Evolutionary conservation across 1,284 basidiomycete genomes (phyloP).

Genomic region (Cutaneotrichosporon dermatis): DNA sequence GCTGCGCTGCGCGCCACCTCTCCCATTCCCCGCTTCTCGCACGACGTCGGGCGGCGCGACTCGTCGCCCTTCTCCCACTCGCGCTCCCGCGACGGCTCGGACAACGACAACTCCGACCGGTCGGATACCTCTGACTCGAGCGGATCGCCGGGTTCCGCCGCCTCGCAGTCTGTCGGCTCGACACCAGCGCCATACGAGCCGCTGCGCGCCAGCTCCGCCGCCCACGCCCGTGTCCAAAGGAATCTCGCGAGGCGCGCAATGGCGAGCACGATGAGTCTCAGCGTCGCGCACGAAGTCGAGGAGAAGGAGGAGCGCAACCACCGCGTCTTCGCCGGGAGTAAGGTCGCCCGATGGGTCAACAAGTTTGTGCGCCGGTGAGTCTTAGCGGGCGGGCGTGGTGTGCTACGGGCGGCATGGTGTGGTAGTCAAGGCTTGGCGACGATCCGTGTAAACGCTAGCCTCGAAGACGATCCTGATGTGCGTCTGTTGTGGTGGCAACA

Average conservation of each 20-base stretch:
- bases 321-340: not conserved
- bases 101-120: not conserved
- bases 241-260: not conserved
- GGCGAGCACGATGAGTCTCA: not conserved
- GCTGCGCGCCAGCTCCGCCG: not conserved
- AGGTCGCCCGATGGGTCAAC: not conserved
- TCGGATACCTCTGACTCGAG: too few relatives aligned
- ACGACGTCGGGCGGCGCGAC: not conserved
- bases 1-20: too few relatives aligned
- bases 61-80: not conserved
- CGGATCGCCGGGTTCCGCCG: not conserved
- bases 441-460: too few relatives aligned
- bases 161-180: not conserved
- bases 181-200: not conserved
- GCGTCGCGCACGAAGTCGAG: not conserved
- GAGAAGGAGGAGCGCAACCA: conserved; percentile 2
- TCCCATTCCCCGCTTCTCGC: not conserved
- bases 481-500: too few relatives aligned
- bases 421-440: too few relatives aligned
- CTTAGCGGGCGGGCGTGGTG: too few relatives aligned
- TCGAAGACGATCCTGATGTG: too few relatives aligned
- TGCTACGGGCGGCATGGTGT: too few relatives aligned
- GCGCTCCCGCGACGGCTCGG: not conserved
- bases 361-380: not conserved
- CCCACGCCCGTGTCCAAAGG: not conserved